A percentile compares a stretch with the other conserved stretches of the same genome.
These are phyloP conservation scores for Coniochaeta sp. DNA, from an alignment of 2,329 filamentous ascomycete species.

Conservation along the genomic window DNA sequence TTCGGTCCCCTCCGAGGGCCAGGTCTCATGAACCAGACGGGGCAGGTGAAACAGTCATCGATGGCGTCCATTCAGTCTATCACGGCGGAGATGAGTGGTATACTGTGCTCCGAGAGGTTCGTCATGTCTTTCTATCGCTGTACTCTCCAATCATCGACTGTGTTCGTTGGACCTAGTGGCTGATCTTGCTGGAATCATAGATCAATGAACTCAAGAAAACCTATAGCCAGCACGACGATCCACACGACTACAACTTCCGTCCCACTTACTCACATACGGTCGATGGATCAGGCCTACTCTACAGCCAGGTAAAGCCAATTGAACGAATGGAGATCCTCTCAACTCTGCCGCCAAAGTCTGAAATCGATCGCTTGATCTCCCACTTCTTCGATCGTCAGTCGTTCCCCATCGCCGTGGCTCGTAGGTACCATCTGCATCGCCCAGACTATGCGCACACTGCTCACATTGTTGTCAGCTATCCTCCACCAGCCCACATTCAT, in stretches of 20 bases:
- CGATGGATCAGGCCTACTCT: conserved; percentile 17
- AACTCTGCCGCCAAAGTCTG: conserved; percentile 16
- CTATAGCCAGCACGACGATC: conserved; percentile 12
- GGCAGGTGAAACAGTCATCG: conserved; percentile 12
- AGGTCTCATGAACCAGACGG: neutral
- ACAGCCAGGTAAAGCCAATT: conserved; percentile 14
- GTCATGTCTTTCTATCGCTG: neutral
- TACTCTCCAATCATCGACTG: neutral
- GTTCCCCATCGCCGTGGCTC: conserved; percentile 15
- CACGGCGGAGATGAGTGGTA: conserved; percentile 15
- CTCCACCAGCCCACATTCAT: conserved; percentile 42
- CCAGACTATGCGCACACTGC: neutral
- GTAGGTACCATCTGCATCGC: conserved; percentile 11
- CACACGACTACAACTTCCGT: conserved; percentile 13
- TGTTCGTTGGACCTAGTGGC: no score
- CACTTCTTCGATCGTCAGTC: conserved; percentile 18
- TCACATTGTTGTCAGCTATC: conserved; percentile 15
- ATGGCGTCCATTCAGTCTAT: conserved; percentile 15
- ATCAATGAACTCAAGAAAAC: conserved; percentile 17
- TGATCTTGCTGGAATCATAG: no score
- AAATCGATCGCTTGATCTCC: conserved; percentile 15
- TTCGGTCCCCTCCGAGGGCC: neutral
- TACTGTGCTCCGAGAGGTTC: conserved; percentile 16
- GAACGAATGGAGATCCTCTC: conserved; percentile 17
- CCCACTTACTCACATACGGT: conserved; percentile 16